phyloP scores from a whole-genome alignment of 139 green algal genomes.

The Medakamo hakoo region DNA sequence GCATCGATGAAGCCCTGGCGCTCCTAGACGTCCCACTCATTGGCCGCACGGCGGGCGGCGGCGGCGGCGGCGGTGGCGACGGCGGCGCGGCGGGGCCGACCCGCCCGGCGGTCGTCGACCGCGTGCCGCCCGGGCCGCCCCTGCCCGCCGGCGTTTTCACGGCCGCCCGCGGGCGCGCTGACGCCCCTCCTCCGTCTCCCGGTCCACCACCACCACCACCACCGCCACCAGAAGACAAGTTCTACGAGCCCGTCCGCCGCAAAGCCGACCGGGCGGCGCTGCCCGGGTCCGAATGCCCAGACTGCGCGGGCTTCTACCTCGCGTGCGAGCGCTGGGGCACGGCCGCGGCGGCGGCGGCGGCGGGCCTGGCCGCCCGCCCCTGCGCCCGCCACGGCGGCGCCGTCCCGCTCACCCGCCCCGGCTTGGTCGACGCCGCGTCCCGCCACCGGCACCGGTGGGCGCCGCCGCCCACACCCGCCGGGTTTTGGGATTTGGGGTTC shows the following conservation, averaged over 20 bases:
- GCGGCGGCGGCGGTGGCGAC: neutral
- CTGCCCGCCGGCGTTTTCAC: too few relatives aligned
- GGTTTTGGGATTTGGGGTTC: neutral
- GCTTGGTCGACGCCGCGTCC: neutral
- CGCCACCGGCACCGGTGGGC: neutral
- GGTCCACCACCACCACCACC: too few relatives aligned
- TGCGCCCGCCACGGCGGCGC: too few relatives aligned
- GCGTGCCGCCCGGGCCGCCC: too few relatives aligned
- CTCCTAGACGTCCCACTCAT: neutral
- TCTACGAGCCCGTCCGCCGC: neutral
- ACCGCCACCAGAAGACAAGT: neutral
- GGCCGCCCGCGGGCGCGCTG: too few relatives aligned
- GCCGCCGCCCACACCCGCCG: neutral
- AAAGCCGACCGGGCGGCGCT: neutral
- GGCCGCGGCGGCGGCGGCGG: too few relatives aligned
- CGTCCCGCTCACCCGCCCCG: neutral
- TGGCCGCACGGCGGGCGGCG: neutral
- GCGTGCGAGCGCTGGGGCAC: neutral
- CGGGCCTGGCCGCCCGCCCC: too few relatives aligned
- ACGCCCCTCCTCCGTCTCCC: too few relatives aligned
- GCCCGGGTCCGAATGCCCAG: neutral
- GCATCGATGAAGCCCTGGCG: neutral
- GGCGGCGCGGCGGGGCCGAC: neutral
- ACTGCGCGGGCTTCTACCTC: neutral
- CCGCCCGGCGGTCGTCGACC: neutral